Evolutionary conservation across 2,329 filamentous ascomycete genomes (phyloP).

Genomic region (Geosmithia putterillii): DNA sequence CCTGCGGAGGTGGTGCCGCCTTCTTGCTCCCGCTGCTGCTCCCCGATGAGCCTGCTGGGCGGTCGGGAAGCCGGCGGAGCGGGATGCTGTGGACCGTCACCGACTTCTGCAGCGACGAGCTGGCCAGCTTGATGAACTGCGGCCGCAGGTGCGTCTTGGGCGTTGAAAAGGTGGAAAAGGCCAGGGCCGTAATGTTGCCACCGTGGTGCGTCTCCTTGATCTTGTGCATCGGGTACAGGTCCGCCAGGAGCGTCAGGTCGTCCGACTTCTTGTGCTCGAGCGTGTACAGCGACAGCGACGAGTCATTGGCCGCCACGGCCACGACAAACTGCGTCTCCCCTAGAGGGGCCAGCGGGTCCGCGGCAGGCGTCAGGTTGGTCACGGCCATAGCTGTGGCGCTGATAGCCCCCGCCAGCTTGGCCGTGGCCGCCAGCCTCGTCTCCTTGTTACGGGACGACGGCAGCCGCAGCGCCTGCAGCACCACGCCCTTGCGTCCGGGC

Average conservation of each 20-base stretch:
- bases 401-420: constrained; percentile 52
- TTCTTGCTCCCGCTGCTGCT: constrained; percentile 10
- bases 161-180: constrained; percentile 44
- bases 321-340: constrained; percentile 66
- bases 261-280: constrained; percentile 50
- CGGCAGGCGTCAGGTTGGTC: constrained; percentile 48
- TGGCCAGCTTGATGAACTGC: constrained; percentile 57
- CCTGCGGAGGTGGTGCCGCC: constrained; percentile 29
- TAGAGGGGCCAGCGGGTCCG: constrained; percentile 34
- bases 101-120: constrained; percentile 67
- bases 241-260: constrained; percentile 34
- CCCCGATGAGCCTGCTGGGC: constrained; percentile 8
- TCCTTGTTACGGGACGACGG: constrained; percentile 22
- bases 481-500: constrained; percentile 43
- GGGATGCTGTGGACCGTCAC: constrained; percentile 71
- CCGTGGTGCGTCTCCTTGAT: constrained; percentile 37
- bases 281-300: constrained; percentile 66
- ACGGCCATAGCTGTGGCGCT: constrained; percentile 70
- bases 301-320: constrained; percentile 69
- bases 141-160: constrained; percentile 30
- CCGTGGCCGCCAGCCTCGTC: constrained; percentile 37
- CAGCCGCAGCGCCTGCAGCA: constrained; percentile 44
- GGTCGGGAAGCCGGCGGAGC: constrained; percentile 35
- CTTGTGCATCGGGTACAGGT: constrained; percentile 39
- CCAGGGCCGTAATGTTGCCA: constrained; percentile 44